Evolutionary conservation across 768 basidiomycete species (phyloP), one percentile per base, ranked within the genome.

Genomic region (Phylloporus arenicola): DNA sequence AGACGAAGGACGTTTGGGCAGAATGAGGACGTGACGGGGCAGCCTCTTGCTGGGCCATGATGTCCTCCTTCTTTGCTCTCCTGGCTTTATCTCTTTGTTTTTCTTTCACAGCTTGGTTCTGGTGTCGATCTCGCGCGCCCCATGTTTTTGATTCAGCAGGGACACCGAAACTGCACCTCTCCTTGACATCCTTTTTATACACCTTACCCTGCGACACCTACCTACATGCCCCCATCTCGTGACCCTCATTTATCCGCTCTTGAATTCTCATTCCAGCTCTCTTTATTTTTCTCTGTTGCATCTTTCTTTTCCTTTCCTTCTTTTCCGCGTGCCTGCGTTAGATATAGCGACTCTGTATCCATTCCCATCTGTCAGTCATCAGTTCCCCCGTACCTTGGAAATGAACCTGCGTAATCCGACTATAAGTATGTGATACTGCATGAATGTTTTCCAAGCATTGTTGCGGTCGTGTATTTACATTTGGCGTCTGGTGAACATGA

Each of bases 11-110:
- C n/a, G n/a, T n/a, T n/a, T n/a, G n/a, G n/a, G n/a, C n/a, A 56
- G 4, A 67, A 52, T 42, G 54, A 64, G 4, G 64, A 66, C 33
- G 48, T 68, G 57, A 57, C 16, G 12, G 29, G 29, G 29, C 29
- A 0, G 29, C 29, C 10, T 30, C 9, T 11, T 9, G 29, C 29
- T 11, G 29, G 4, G 29, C 12, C 29, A 30, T 12, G 29, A 30
- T 2, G 20, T 2, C 11, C 16, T 1, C 39, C 11, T 34, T 22
- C 27, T 30, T 11, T 29, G 5, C 3, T 25, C 7, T 17, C 24
- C 11, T 13, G 17, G 13, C 11, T n/a, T 11, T 13, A 22, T 13
- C 24, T 24, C 38, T 7, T 11, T 30, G 14, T 14, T 20, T 24
- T 19, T 22, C 35, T 16, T 39, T 35, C 22, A 10, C 10, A 4